Conservation (phyloP, 2,329 filamentous ascomycete genomes). For the Trichoderma sp. region DNA sequence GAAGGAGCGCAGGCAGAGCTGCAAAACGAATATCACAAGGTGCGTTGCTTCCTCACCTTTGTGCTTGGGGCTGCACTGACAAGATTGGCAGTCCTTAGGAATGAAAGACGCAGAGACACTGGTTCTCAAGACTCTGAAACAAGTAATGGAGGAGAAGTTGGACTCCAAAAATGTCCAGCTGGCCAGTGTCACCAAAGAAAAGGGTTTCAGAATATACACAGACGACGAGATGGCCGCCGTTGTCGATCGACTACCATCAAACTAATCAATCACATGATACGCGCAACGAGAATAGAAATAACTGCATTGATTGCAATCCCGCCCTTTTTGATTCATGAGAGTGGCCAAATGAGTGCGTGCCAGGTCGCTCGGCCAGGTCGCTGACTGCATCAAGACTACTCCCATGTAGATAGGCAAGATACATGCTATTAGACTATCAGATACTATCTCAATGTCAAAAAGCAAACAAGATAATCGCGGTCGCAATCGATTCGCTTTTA, state of each 20-base stretch:
- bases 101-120: slow-evolving; percentile 90
- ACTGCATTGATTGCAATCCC: not conserved
- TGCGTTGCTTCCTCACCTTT: slow-evolving; percentile 30
- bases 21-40: slow-evolving; percentile 98
- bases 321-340: not conserved
- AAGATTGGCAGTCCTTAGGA: slow-evolving; percentile 66
- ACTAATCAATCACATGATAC: slow-evolving; percentile 41
- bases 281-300: slow-evolving; percentile 21
- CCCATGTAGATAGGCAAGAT: not conserved
- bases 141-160: slow-evolving; percentile 99
- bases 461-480: not conserved
- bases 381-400: not conserved
- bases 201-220: slow-evolving; percentile 97
- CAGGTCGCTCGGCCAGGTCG: not conserved
- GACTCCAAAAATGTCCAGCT: slow-evolving; percentile 98
- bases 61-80: slow-evolving; percentile 16
- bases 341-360: not conserved
- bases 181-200: slow-evolving; percentile 95
- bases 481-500: not conserved
- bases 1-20: slow-evolving; percentile 97
- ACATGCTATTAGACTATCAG: not conserved
- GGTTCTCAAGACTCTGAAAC: slow-evolving; percentile 96
- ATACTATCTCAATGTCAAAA: not conserved
- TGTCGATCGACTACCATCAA: slow-evolving; percentile 74
- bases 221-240: slow-evolving; percentile 96